Conservation (phyloP, 352 stramenopile species). For the Phytophthora sp. region DNA sequence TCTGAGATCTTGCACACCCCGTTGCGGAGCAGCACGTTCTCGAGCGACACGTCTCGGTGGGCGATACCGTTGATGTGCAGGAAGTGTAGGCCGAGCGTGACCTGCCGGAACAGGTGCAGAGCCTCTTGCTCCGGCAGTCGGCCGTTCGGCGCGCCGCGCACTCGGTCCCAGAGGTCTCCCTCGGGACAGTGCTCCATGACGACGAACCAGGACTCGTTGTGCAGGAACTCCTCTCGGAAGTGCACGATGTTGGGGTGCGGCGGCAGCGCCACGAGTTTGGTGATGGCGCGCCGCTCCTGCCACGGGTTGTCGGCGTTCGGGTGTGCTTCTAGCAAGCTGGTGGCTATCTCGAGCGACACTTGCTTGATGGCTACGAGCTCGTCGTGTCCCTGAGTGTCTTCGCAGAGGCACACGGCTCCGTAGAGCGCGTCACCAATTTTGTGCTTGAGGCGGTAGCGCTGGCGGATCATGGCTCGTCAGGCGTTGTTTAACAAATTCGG, state of each 20-base stretch:
- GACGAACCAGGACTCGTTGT: constrained; percentile 45
- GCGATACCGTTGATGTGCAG: constrained; percentile 50
- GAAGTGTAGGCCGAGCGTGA: constrained; percentile 39
- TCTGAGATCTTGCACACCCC: constrained; percentile 52
- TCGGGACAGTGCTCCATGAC: constrained; percentile 59
- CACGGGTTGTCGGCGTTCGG: constrained; percentile 47
- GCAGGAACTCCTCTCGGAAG: constrained; percentile 46
- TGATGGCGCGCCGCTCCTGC: constrained; percentile 31
- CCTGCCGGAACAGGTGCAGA: constrained; percentile 33
- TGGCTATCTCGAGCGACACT: constrained; percentile 31
- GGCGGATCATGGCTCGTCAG: constrained; percentile 19
- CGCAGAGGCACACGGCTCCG: constrained; percentile 41
- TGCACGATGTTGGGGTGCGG: constrained; percentile 49
- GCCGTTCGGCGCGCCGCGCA: constrained; percentile 24
- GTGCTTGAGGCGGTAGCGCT: constrained; percentile 24
- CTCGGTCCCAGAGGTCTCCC: constrained; percentile 43
- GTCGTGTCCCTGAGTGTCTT: constrained; percentile 28
- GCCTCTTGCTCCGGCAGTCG: constrained; percentile 29
- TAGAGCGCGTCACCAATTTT: constrained; percentile 45
- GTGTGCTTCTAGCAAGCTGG: constrained; percentile 21
- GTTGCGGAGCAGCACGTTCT: constrained; percentile 50
- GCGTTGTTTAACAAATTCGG: not conserved
- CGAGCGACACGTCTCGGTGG: constrained; percentile 59
- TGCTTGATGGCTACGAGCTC: constrained; percentile 52
- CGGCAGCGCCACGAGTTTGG: constrained; percentile 16